Conservation (phyloP, 192 early-diverging fungal genomes). For the Backusella liffmaniae region DNA sequence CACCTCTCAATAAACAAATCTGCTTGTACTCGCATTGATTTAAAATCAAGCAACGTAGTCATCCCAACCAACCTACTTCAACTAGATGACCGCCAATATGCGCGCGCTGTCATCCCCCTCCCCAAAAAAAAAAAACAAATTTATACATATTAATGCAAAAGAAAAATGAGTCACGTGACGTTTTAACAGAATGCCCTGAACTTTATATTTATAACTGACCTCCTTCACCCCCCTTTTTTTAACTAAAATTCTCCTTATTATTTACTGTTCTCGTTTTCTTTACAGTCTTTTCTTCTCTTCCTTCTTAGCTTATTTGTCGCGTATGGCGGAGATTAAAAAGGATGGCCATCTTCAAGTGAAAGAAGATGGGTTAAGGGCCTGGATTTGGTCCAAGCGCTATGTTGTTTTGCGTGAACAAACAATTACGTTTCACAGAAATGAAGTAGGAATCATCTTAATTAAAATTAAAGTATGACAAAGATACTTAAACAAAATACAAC, state of each 20-base stretch:
- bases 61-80: not conserved
- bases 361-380: constrained; percentile 88
- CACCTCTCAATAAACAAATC: constrained; percentile 1
- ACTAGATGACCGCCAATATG: constrained; percentile 5
- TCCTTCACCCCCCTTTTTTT: not conserved
- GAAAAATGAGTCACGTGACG: not conserved
- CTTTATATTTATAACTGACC: not conserved
- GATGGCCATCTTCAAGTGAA: constrained; percentile 84
- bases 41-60: not conserved
- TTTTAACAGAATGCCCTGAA: not conserved
- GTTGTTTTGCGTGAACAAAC: constrained; percentile 85
- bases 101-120: not conserved
- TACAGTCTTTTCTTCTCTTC: constrained; percentile 17
- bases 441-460: constrained; percentile 55
- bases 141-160: constrained; percentile 11
- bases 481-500: not conserved
- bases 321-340: constrained; percentile 58
- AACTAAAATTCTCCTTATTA: constrained; percentile 4
- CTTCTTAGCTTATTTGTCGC: not conserved
- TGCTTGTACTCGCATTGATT: constrained; percentile 5
- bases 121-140: constrained; percentile 8
- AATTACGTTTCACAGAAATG: constrained; percentile 90
- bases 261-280: constrained; percentile 15
- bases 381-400: constrained; percentile 96
- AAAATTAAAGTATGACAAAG: constrained; percentile 5